Conservation (phyloP, 2,329 filamentous ascomycete species). For the Pseudogymnoascus sp. region DNA sequence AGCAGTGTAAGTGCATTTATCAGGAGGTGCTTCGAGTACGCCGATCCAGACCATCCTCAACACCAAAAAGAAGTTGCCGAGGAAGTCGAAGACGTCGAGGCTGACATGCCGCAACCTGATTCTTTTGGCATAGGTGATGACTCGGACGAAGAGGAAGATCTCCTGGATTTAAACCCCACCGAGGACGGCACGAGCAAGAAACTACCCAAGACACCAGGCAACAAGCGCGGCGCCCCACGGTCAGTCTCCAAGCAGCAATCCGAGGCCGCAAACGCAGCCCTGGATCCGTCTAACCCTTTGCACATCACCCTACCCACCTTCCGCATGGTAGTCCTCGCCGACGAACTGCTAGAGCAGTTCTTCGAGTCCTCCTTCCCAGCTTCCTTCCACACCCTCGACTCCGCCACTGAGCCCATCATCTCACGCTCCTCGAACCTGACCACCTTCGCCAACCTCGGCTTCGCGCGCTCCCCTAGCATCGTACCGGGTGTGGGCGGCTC, state of each 20-base stretch:
- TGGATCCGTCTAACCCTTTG: conserved; percentile 86
- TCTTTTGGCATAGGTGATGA: conserved; percentile 73
- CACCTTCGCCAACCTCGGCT: conserved; percentile 69
- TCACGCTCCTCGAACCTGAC: conserved; percentile 64
- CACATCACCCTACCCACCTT: conserved; percentile 97
- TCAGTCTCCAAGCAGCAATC: conserved; percentile 56
- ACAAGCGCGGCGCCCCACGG: conserved; percentile 26
- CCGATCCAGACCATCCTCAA: conserved; percentile 76
- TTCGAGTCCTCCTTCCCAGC: conserved; percentile 93
- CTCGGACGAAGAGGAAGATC: conserved; percentile 51
- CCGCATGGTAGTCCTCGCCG: conserved; percentile 95
- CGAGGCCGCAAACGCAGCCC: conserved; percentile 75
- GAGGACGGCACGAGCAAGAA: conserved; percentile 31
- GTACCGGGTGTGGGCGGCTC: conserved; percentile 28
- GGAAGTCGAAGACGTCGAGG: conserved; percentile 22
- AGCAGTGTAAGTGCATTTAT: conserved; percentile 95
- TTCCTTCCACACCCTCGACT: conserved; percentile 80
- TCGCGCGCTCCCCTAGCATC: conserved; percentile 41
- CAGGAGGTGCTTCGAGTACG: conserved; percentile 92
- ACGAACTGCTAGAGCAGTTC: conserved; percentile 92
- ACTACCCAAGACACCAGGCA: conserved; percentile 21
- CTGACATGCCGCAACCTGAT: conserved; percentile 34
- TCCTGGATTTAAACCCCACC: conserved; percentile 47
- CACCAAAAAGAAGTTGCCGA: conserved; percentile 37
- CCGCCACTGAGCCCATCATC: conserved; percentile 33